Evolutionary conservation across 768 basidiomycete species (phyloP), one percentile per base, ranked within the genome.

Genomic region (Suillus occidentalis): DNA sequence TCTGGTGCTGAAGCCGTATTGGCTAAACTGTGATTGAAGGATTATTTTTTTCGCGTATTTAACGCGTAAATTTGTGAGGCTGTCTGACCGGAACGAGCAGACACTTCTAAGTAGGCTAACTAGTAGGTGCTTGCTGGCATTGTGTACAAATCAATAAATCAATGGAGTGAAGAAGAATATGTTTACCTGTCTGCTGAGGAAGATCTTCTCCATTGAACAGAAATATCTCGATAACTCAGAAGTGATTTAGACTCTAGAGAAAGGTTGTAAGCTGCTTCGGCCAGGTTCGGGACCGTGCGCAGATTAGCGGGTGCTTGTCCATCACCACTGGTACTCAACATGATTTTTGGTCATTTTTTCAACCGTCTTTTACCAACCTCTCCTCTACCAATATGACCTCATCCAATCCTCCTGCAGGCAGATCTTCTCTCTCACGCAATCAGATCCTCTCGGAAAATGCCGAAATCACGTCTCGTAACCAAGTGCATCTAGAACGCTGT

Each of bases 1-100:
- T 87, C 86, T 16, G 82, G 86, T 39, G 85, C 83, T 64, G 87
- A 88, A 40, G 83, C 83, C 9, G 81, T 89, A 66, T 83, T 88
- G 45, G 83, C 81, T n/a, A 73, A 77, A 25, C 73, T 85, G 53
- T 82, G 75, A 69, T 36, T 14, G 39, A 59, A 28, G 18, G 39
- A 25, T 9, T 25, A 2, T 13, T 16, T 16, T n/a, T 55, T 53
- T 31, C 9, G 52, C 18, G 6, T 34, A 55, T 36, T 6, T 36
- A 12, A 55, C 10, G 9, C 12, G 12, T 20, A 9, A 6, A 20
- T 34, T 34, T 34, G 20, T 34, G 53, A 55, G 31, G 34, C 20
- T 55, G 6, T 34, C 18, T 55, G 20, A n/a, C 20, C 22, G 12
- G 25, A 55, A 37, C 4, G 28, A 34, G 50, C 40, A 31, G 20